Evolutionary conservation across 2,329 filamentous ascomycete species (phyloP), one percentile per base, ranked within the genome.

Genomic region (Ceratocystis diversiconidia): DNA sequence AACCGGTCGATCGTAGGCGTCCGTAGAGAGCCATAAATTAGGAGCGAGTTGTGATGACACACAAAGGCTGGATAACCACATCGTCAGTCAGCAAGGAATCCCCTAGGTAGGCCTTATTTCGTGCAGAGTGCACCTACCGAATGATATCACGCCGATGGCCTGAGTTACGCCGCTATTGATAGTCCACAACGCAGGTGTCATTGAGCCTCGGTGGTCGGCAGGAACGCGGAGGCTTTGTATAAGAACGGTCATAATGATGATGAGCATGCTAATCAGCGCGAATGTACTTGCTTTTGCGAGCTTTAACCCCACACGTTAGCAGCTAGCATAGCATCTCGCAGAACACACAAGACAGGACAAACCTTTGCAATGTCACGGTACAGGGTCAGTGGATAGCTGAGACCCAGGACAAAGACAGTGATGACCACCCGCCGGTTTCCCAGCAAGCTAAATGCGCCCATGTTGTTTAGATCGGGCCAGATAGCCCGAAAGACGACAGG

Each of bases 321-420:
- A 61, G n/a, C 30, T 28, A 15, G 2, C 6, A 50, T 57, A 43
- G 50, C 59, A 59, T 57, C 15, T 46, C 28, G 30, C 28, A 46
- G 61, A 36, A 19, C 28, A 15, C 25, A 19, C 36, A 19, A 25
- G 3, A 19, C n/a, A 44, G 59, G 2, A 67, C 66, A 72, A 75
- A 92, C 89, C 86, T 97, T 97, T 66, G 94, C 88, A 76, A 99
- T 99, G 75, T 99, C 94, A 71, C 94, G 82, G 77, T 99, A 99
- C 65, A 99, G 78, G 63, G 91, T 95, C 72, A 99, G 77, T 4
- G 94, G 94, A 73, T 89, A 97, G 65, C 92, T 96, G 69, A 97
- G 80, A 44, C 87, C 87, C 72, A 96, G 74, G 62, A 91, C 85
- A 73, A 95, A 92, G 65, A 97, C 77, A n/a, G 91, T 82, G 76